Conservation (phyloP, 1,284 basidiomycete species). For the Athelia psychrophila region DNA sequence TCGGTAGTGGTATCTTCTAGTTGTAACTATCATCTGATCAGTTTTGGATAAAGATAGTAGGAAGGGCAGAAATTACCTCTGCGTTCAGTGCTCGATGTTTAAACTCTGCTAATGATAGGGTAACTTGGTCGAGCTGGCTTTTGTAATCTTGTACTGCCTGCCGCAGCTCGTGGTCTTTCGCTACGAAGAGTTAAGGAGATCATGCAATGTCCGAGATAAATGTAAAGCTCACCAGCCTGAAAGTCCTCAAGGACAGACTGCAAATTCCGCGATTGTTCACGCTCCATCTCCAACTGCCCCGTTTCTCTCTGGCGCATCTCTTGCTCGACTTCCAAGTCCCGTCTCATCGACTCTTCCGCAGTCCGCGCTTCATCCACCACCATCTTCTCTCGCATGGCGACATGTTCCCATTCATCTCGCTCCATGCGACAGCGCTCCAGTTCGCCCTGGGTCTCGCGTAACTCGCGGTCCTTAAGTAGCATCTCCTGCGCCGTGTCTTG, state of each 20-base stretch:
- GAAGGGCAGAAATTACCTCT: slow-evolving; percentile 56
- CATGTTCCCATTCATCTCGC: slow-evolving; percentile 85
- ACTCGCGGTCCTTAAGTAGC: slow-evolving; percentile 72
- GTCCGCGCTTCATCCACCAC: slow-evolving; percentile 66
- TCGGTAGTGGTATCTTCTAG: slow-evolving; percentile 75
- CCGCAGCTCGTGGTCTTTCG: slow-evolving; percentile 73
- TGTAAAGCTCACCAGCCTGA: slow-evolving; percentile 69
- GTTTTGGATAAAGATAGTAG: not conserved
- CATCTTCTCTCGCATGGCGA: slow-evolving; percentile 73
- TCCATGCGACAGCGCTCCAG: slow-evolving; percentile 83
- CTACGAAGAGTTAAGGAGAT: slow-evolving; percentile 30
- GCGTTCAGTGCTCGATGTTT: slow-evolving; percentile 85
- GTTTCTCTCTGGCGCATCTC: slow-evolving; percentile 51
- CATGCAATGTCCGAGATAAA: slow-evolving; percentile 4
- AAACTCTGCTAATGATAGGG: slow-evolving; percentile 77
- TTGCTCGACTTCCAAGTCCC: slow-evolving; percentile 66
- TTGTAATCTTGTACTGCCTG: slow-evolving; percentile 84
- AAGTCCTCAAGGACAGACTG: slow-evolving; percentile 95
- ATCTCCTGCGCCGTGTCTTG: slow-evolving; percentile 71
- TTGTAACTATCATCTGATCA: slow-evolving; percentile 43
- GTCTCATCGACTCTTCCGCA: slow-evolving; percentile 53
- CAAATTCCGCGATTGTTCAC: slow-evolving; percentile 78
- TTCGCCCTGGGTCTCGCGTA: slow-evolving; percentile 79
- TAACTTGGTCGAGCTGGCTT: slow-evolving; percentile 65
- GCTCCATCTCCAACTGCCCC: slow-evolving; percentile 66